Evolutionary conservation across 108 stramenopile genomes (phyloP), one percentile per base, ranked within the genome.

Genomic region (Cyclotella sp.): DNA sequence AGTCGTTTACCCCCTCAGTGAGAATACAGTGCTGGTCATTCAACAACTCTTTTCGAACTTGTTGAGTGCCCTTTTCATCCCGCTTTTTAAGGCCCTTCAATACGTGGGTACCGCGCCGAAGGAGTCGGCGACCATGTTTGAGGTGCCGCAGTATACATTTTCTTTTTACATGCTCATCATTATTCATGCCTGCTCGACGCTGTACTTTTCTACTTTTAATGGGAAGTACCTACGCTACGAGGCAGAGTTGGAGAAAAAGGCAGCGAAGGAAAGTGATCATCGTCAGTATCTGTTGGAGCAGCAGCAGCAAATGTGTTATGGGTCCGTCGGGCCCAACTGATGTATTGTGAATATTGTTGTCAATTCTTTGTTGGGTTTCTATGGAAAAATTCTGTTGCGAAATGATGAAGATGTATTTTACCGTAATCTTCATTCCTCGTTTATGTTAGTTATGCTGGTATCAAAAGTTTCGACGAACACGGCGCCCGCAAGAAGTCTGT

Each of bases 11-110:
- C 95, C 95, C 0, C 63, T 92, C 45, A 90, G 90, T 57, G 95
- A 94, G 52, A 96, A 96, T 65, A 94, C 92, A 1, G 95, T 96
- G 18, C 73, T 96, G 46, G 95, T 96, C n/a, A 93, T 96, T 54
- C 95, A 96, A 58, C 95, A 96, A 70, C 87, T 96, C 5, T 93
- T 94, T 67, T 93, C 95, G 21, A 96, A 96, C 82, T 70, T 96
- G 39, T 66, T 94, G 61, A 93, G 92, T 65, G 95, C 95, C 21
- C 26, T 84, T 26, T 96, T 96, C 75, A 94, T 96, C 74, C 95
- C 95, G 3, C 55, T 90, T 52, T 96, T 96, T 81, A 93, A 96
- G 78, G 83, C 88, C 0, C 67, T 96, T 68, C 86, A 86, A 57
- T 76, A 94, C 58, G 88, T 93, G 52, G 90, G 91, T 11, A 88